Percentiles rank a stretch among this genome's conserved stretches.
phyloP scores from a whole-genome alignment of 805 yeast genomes.

The Metschnikowia shivogae region DNA sequence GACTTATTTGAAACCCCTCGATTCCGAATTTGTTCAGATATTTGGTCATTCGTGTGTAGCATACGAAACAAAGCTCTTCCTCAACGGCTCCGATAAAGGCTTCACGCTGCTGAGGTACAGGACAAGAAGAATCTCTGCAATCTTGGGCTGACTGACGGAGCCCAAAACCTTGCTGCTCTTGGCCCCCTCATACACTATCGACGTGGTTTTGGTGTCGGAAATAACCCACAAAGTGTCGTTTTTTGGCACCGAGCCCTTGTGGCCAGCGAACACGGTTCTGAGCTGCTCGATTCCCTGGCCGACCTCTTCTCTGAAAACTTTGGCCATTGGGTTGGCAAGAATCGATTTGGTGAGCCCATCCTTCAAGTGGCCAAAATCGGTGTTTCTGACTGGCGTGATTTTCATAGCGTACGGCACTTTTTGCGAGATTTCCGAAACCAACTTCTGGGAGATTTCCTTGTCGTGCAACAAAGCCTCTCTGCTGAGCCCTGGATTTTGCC shows the following conservation, averaged over 20 bases:
- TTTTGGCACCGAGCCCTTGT: slow-evolving; percentile 70
- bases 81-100: slow-evolving; percentile 59
- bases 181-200: slow-evolving; percentile 14
- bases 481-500: slow-evolving; percentile 4
- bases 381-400: slow-evolving; percentile 82
- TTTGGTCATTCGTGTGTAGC: too few species aligned
- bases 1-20: too few species aligned
- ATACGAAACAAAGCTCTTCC: slow-evolving; percentile 34
- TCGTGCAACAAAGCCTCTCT: slow-evolving; percentile 38
- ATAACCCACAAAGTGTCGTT: slow-evolving; percentile 62
- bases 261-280: slow-evolving; percentile 51
- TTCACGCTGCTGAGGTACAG: slow-evolving; percentile 69
- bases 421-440: slow-evolving; percentile 53
- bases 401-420: slow-evolving; percentile 65
- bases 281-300: slow-evolving; percentile 64
- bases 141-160: slow-evolving; percentile 51
- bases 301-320: slow-evolving; percentile 36
- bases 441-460: slow-evolving; percentile 45
- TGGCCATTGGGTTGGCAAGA: slow-evolving; percentile 60
- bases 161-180: slow-evolving; percentile 44
- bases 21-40: too few species aligned
- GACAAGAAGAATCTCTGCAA: slow-evolving; percentile 64
- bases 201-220: slow-evolving; percentile 8
- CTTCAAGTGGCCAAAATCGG: slow-evolving; percentile 83
- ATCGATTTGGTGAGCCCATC: slow-evolving; percentile 87